Evolutionary conservation across 129 eudicot genomes (phyloP).

Genomic region (Flaveria linearis): DNA sequence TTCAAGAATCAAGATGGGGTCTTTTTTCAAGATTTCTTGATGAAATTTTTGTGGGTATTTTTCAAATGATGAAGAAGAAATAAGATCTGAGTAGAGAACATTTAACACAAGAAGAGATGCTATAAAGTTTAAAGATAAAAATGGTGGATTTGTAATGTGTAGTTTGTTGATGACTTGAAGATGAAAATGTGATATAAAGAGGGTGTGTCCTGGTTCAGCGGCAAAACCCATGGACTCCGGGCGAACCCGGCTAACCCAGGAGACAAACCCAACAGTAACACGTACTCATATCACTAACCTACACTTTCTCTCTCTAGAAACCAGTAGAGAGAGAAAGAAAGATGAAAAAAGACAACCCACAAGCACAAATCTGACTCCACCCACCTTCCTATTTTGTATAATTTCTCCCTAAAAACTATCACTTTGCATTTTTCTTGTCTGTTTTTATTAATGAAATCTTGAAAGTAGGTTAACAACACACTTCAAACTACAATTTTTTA

Average conservation of each 20-base stretch:
- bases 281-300: constrained; percentile 55
- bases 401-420: constrained; percentile 27
- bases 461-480: constrained; percentile 19
- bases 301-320: constrained; percentile 40
- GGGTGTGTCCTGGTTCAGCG: constrained; percentile 75
- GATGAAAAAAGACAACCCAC: constrained; percentile 32
- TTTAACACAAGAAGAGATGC: constrained; percentile 33
- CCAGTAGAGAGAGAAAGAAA: constrained; percentile 30
- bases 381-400: constrained; percentile 29
- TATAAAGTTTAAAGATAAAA: too few relatives aligned
- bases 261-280: constrained; percentile 77
- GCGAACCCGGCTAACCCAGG: constrained; percentile 66
- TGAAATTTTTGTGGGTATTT: constrained; percentile 39
- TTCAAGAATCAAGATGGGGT: constrained; percentile 24
- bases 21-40: constrained; percentile 26
- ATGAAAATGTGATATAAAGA: constrained; percentile 36
- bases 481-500: too few relatives aligned
- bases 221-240: constrained; percentile 96
- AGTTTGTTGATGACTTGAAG: constrained; percentile 27
- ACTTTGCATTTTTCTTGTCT: constrained; percentile 42
- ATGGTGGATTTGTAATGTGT: constrained; percentile 8
- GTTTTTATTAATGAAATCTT: constrained; percentile 13
- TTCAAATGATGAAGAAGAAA: constrained; percentile 32
- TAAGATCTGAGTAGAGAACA: constrained; percentile 52
- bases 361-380: constrained; percentile 64